Percentiles rank a stretch among this genome's conserved stretches.
phyloP scores from a whole-genome alignment of 371 early-diverging fungal genomes.

The Mortierella sp. region DNA sequence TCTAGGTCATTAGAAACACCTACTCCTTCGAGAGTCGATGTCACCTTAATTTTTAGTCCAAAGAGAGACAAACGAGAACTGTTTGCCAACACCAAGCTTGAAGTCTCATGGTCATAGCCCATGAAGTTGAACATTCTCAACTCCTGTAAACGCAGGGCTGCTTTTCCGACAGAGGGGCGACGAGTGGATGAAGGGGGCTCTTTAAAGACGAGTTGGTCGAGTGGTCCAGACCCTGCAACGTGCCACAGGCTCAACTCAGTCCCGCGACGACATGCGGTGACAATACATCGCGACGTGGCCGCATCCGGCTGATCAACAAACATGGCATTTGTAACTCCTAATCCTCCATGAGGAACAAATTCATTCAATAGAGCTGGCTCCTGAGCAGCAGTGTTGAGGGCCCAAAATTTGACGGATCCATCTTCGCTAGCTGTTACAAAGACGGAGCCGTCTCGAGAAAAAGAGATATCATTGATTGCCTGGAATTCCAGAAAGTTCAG shows the following conservation, averaged over 20 bases:
- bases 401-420: constrained; percentile 56
- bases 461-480: constrained; percentile 58
- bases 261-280: constrained; percentile 52
- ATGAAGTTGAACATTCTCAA: constrained; percentile 57
- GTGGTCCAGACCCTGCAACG: constrained; percentile 22
- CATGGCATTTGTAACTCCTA: constrained; percentile 54
- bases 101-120: constrained; percentile 51
- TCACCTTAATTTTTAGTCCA: constrained; percentile 46
- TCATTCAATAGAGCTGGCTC: constrained; percentile 36
- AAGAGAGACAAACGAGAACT: constrained; percentile 57
- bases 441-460: constrained; percentile 59
- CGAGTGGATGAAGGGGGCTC: constrained; percentile 42
- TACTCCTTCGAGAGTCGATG: constrained; percentile 14
- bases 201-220: constrained; percentile 50
- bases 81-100: constrained; percentile 54
- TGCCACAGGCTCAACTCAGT: constrained; percentile 51
- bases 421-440: constrained; percentile 59
- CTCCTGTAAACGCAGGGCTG: constrained; percentile 40
- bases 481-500: constrained; percentile 1
- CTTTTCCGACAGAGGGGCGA: constrained; percentile 46
- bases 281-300: constrained; percentile 31
- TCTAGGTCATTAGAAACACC: neutral
- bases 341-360: constrained; percentile 55
- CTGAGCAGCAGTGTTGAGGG: constrained; percentile 6
- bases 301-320: constrained; percentile 50